Percentiles rank a stretch among this genome's conserved stretches.
These are phyloP conservation scores for Bimuria novae-zelandiae DNA, from an alignment of 2,329 filamentous ascomycete species.

Conservation along the genomic window DNA sequence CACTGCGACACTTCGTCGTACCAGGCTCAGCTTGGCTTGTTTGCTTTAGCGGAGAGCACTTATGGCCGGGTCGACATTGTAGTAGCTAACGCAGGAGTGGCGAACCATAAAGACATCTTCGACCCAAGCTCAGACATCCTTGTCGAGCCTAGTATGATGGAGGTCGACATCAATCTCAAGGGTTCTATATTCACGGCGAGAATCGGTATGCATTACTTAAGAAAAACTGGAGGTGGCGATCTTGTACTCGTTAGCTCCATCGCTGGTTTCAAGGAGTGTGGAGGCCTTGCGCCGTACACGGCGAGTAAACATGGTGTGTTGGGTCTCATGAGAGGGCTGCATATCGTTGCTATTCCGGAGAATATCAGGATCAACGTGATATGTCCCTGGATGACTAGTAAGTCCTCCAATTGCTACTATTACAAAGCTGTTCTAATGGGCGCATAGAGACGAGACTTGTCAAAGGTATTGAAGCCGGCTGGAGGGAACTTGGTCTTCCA, in stretches of 20 bases:
- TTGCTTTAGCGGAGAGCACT: constrained; percentile 15
- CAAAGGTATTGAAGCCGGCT: constrained; percentile 23
- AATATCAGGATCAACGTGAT: constrained; percentile 28
- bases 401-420: constrained; percentile 1
- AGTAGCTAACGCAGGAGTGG: constrained; percentile 24
- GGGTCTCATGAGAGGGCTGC: constrained; percentile 27
- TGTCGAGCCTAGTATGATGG: constrained; percentile 22
- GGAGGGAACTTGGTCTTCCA: constrained; percentile 22
- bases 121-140: constrained; percentile 16
- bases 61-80: constrained; percentile 22
- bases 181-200: constrained; percentile 26
- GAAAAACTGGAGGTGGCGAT: constrained; percentile 20
- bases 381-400: constrained; percentile 35
- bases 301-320: constrained; percentile 31
- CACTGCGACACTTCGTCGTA: constrained; percentile 26
- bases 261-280: constrained; percentile 28
- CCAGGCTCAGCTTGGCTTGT: constrained; percentile 18
- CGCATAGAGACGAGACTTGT: constrained; percentile 19
- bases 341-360: constrained; percentile 19
- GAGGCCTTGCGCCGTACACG: constrained; percentile 24
- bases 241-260: constrained; percentile 26
- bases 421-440: neutral
- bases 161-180: constrained; percentile 27
- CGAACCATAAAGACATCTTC: constrained; percentile 23
- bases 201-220: constrained; percentile 28